A percentile compares a stretch with the other conserved stretches of the same genome.
Conservation (phyloP, 208 protist species). For the Crithidia acanthocephali region DNA sequence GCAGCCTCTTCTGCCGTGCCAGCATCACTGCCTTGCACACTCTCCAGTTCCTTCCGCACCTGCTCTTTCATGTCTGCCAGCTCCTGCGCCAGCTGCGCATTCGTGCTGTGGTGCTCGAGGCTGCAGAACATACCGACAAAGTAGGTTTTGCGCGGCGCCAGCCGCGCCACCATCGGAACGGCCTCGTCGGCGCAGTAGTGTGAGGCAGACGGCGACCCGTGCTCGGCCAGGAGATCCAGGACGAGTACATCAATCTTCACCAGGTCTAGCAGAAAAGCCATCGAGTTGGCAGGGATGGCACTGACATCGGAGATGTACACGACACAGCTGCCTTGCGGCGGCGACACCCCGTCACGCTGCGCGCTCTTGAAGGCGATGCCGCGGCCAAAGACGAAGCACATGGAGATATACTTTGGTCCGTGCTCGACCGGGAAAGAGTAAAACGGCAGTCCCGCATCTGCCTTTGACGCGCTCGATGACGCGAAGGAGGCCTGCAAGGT, state of each 20-base stretch:
- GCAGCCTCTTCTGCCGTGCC: not conserved
- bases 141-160: conserved; percentile 59
- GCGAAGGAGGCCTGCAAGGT: not conserved
- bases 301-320: conserved; percentile 90
- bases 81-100: conserved; percentile 41
- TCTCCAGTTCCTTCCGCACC: conserved; percentile 19
- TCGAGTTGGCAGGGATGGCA: conserved; percentile 40
- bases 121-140: conserved; percentile 89
- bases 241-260: conserved; percentile 87
- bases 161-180: conserved; percentile 46
- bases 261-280: conserved; percentile 74
- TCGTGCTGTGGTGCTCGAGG: conserved; percentile 64
- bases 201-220: conserved; percentile 45
- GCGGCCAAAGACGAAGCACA: conserved; percentile 83
- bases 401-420: conserved; percentile 74
- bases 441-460: conserved; percentile 39
- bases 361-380: conserved; percentile 65
- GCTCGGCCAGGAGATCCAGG: conserved; percentile 69
- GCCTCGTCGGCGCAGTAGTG: conserved; percentile 85
- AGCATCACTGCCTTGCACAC: not conserved
- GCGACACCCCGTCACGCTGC: conserved; percentile 3
- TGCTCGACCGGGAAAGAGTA: conserved; percentile 85
- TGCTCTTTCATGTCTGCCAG: conserved; percentile 38
- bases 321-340: conserved; percentile 49
- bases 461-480: not conserved